Evolutionary conservation across 2,329 filamentous ascomycete species (phyloP).

Genomic region (Penicillium hesseltinei): DNA sequence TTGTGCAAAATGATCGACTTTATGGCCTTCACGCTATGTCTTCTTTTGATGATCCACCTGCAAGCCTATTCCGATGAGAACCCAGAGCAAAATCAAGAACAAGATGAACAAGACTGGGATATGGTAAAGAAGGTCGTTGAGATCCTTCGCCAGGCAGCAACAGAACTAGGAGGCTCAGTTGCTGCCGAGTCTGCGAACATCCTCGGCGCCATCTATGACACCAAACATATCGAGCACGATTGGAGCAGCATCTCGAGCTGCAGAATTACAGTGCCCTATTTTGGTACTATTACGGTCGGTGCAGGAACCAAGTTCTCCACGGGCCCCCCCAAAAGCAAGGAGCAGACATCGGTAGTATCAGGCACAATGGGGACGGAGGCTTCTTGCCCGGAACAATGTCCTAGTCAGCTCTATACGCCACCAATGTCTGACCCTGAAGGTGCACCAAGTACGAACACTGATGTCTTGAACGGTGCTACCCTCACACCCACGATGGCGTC

Average conservation of each 20-base stretch:
- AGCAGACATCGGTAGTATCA: conserved; percentile 14
- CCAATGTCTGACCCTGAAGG: conserved; percentile 24
- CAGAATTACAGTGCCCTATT: conserved; percentile 47
- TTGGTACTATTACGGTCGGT: conserved; percentile 44
- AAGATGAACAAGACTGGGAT: conserved; percentile 39
- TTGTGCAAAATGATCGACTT: conserved; percentile 52
- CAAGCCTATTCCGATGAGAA: conserved; percentile 35
- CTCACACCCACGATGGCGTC: background rate
- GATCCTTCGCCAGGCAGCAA: conserved; percentile 34
- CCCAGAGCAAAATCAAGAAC: conserved; percentile 24
- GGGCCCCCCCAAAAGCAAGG: conserved; percentile 2
- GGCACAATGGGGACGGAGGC: background rate
- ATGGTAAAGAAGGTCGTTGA: conserved; percentile 34
- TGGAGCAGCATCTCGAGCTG: conserved; percentile 24
- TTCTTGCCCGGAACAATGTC: conserved; percentile 8
- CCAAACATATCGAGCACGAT: conserved; percentile 18
- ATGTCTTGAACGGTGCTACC: background rate
- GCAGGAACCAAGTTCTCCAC: conserved; percentile 33
- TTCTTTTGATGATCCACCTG: conserved; percentile 47
- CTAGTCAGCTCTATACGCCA: conserved; percentile 25
- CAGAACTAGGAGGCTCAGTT: conserved; percentile 41
- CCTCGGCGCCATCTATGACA: conserved; percentile 38
- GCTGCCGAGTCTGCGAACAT: conserved; percentile 45
- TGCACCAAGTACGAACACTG: background rate
- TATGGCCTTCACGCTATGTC: conserved; percentile 46